A percentile compares a stretch with the other conserved stretches of the same genome.
Evolutionary conservation across 257 asterid species (phyloP).

Genomic region (Asclepias syriaca): DNA sequence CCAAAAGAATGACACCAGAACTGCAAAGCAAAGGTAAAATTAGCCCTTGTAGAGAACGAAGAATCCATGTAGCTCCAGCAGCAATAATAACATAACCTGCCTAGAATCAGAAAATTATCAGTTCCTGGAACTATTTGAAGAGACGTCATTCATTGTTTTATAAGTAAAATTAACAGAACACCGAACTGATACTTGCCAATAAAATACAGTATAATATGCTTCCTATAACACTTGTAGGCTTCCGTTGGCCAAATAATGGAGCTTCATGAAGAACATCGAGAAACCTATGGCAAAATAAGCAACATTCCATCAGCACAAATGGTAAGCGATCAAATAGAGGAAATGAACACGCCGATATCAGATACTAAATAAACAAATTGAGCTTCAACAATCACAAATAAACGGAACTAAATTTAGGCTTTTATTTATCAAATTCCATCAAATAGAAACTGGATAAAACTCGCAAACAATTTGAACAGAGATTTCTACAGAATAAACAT

Average conservation of each 20-base stretch:
- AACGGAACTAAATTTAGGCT: neutral
- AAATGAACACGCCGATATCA: neutral
- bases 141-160: neutral
- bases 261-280: constrained; percentile 92
- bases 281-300: constrained; percentile 48
- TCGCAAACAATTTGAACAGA: neutral
- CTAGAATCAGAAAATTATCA: constrained; percentile 56
- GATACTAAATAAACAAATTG: neutral
- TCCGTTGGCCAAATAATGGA: constrained; percentile 91
- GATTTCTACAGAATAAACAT: neutral
- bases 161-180: neutral
- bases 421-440: neutral
- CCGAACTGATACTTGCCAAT: constrained; percentile 60
- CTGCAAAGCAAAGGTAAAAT: constrained; percentile 76
- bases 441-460: neutral
- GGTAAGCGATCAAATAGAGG: neutral
- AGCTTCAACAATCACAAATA: neutral
- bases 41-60: constrained; percentile 46
- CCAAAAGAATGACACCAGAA: constrained; percentile 68
- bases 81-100: constrained; percentile 95
- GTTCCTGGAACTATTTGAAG: constrained; percentile 12
- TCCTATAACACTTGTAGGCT: constrained; percentile 67
- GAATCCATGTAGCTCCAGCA: constrained; percentile 73
- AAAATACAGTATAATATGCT: constrained; percentile 74
- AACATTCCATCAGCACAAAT: constrained; percentile 15